These are phyloP conservation scores for Rhynchosporium graminicola DNA, from an alignment of 2,329 filamentous ascomycete species.

Conservation along the genomic window DNA sequence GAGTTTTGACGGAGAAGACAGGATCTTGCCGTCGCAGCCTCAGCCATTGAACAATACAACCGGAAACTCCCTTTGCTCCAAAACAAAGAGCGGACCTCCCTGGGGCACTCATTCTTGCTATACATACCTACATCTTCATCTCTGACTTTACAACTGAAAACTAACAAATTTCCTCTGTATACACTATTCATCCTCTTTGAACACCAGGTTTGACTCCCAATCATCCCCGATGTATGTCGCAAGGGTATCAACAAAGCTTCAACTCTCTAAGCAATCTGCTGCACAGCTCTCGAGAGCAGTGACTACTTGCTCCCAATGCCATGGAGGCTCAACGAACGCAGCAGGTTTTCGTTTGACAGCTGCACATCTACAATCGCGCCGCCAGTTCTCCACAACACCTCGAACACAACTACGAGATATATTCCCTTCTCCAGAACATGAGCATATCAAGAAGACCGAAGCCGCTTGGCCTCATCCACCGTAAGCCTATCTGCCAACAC, in stretches of 20 bases:
- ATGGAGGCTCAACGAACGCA: constrained; percentile 25
- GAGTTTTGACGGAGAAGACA: not conserved
- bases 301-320: constrained; percentile 31
- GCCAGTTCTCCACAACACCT: constrained; percentile 37
- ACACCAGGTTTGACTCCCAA: constrained; percentile 16
- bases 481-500: constrained; percentile 26
- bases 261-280: constrained; percentile 33
- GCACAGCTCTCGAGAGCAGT: constrained; percentile 35
- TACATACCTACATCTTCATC: constrained; percentile 5
- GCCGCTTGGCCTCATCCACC: constrained; percentile 60
- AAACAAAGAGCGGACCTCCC: not conserved
- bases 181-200: constrained; percentile 5
- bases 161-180: constrained; percentile 8
- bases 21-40: not conserved
- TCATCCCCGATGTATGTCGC: constrained; percentile 36
- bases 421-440: constrained; percentile 39
- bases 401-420: constrained; percentile 35
- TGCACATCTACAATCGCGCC: constrained; percentile 23
- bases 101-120: constrained; percentile 20
- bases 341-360: constrained; percentile 24
- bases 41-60: not conserved
- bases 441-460: constrained; percentile 58
- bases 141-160: constrained; percentile 14
- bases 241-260: constrained; percentile 32
- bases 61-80: not conserved